Evolutionary conservation across 2,329 filamentous ascomycete species (phyloP), one percentile per base, ranked within the genome.

Genomic region (Verticillium albo-atrum): DNA sequence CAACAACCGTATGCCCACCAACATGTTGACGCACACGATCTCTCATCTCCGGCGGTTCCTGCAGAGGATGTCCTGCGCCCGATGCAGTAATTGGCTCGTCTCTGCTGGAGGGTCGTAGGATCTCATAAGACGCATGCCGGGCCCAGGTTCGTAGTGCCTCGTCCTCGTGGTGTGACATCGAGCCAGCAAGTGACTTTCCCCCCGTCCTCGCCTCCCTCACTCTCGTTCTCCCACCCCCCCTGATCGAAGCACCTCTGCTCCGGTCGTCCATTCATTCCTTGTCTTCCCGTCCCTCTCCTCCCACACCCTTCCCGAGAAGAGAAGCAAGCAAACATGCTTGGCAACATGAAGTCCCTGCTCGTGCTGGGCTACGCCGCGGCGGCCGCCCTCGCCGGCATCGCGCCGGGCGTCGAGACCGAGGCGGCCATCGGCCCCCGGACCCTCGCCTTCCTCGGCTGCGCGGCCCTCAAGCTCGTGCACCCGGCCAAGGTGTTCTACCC

Each of bases 401-500:
- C 54, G 34, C 54, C 26, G 20, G 52, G n/a, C 52, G 23, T 23
- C 52, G 54, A 56, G 54, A 9, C 27, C 34, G 37, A 47, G 37
- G 37, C 37, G 7, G 37, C 23, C 37, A 47, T 47, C 37, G 54
- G 37, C 23, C 54, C 54, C 37, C 54, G 54, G 23, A 37, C 23
- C 25, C 27, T 56, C 23, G 34, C 54, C 54, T 42, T 37, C 34
- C 54, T 56, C 25, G 56, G 56, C 42, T 57, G 56, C 56, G 37
- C 30, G 10, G 42, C 56, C 25, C 56, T 57, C 26, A 53, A 51
- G 30, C 42, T 53, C 26, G 50, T 52, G 20, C 50, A 52, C 56
- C 35, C 35, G 4, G 25, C 27, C 28, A 57, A 57, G 56, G 50
- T 47, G 12, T 57, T 57, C 56, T 57, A 52, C 28, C 56, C 56